phyloP scores from a whole-genome alignment of 352 stramenopile genomes.

The Pythium sukuiense region DNA sequence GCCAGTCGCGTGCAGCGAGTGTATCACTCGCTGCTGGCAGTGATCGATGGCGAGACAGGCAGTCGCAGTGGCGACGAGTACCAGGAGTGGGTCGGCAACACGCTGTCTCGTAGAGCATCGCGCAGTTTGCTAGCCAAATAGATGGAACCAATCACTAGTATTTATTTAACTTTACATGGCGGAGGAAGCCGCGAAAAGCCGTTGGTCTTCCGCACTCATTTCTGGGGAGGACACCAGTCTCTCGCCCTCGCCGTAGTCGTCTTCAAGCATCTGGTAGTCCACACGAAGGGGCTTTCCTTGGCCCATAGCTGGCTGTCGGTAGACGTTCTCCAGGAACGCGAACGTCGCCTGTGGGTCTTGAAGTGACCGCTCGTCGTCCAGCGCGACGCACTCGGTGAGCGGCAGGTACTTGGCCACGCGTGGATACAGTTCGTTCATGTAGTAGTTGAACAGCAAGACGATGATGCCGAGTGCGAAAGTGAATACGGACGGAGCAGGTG shows the following conservation, averaged over 20 bases:
- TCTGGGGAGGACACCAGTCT: conserved; percentile 41
- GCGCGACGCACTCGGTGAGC: conserved; percentile 51
- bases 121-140: conserved; percentile 35
- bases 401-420: conserved; percentile 60
- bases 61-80: conserved; percentile 28
- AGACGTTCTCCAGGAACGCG: conserved; percentile 70
- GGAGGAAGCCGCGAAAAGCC: conserved; percentile 35
- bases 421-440: conserved; percentile 56
- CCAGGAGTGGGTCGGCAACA: conserved; percentile 41
- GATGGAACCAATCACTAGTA: conserved; percentile 32
- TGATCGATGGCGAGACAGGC: conserved; percentile 44
- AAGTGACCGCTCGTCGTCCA: conserved; percentile 47
- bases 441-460: conserved; percentile 65
- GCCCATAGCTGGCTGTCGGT: conserved; percentile 69
- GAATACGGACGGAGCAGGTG: conserved; percentile 24
- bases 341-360: conserved; percentile 42
- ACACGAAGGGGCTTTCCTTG: conserved; percentile 45
- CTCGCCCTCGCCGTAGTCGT: conserved; percentile 32
- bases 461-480: conserved; percentile 35
- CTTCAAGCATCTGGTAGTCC: conserved; percentile 61
- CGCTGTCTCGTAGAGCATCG: conserved; percentile 14
- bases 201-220: conserved; percentile 44
- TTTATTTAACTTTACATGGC: conserved; percentile 15
- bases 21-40: conserved; percentile 50
- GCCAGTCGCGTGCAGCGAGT: conserved; percentile 48